Base-by-base conservation (phyloP, 2,329 filamentous ascomycete genomes). In the Pseudogymnoascus destructans region DNA sequence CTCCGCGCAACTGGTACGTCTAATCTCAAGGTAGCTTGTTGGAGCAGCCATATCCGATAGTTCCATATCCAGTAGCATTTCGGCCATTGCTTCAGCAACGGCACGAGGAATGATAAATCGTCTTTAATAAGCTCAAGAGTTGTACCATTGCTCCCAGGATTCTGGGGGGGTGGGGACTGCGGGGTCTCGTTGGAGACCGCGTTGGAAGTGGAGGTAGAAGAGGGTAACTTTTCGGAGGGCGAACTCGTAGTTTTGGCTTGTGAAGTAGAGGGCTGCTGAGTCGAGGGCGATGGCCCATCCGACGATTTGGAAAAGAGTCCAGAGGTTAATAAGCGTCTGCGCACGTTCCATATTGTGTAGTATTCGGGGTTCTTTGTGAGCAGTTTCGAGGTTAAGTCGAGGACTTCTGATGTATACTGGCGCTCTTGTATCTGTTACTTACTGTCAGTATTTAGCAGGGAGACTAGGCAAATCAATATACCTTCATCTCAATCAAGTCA, bases 21-120 rank as follows among this genome's bases (percentile, higher is more conserved):
- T 8, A 95, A 75, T 15, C 84, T 75, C 10, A 76, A 69, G 52
- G 86, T 87, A 32, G 84, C 84, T 69, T 89, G 81, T 58, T 85
- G 75, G 11, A 98, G 76, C 2, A 92, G 75, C 91, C 93, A 98
- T 49, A 86, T 73, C 25, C 93, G 85, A 72, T 96, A 92, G 65
- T 95, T 95, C 93, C 93, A 98, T 67, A 98, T 92, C 92, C 93
- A 97, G 74, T 98, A 98, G 77, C 93, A 97, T 71, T 98, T 98
- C 5, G 93, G 93, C 64, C 83, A 92, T 64, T 89, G 82, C 63
- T 88, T 79, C 55, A 98, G 79, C 17, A 98, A 78, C 0, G 89
- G 88, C 38, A 96, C 81, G 32, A 92, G 84, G 68, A 96, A 95
- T 54, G 75, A 74, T 32, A 98, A 77, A 69, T 98, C 93, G 58